Conservation (phyloP, 495 filamentous ascomycete species). For the Penicillium crystallinum region DNA sequence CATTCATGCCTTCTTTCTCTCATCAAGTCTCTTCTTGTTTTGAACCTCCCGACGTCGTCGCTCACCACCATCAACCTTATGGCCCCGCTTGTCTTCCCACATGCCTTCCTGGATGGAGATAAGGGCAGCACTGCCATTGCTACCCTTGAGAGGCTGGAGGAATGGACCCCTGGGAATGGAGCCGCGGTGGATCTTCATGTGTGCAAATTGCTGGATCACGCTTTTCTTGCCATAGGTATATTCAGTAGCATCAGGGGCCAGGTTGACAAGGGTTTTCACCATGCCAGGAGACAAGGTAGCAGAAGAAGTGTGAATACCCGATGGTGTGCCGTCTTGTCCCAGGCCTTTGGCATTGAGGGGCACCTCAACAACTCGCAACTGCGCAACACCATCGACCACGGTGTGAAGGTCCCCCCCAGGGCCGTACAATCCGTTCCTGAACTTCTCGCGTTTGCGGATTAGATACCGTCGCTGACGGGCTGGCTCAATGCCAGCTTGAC, state of each 20-base stretch:
- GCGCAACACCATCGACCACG: conserved; percentile 67
- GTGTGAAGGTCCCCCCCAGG: conserved; percentile 70
- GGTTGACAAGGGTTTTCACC: conserved; percentile 66
- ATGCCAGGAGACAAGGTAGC: conserved; percentile 49
- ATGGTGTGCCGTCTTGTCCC: not conserved
- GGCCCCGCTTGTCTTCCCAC: conserved; percentile 79
- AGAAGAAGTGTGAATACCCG: conserved; percentile 14
- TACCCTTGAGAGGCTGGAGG: conserved; percentile 59
- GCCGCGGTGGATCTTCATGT: conserved; percentile 60
- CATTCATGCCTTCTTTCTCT: conserved; percentile 35
- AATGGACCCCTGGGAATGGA: conserved; percentile 66
- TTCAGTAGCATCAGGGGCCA: conserved; percentile 48
- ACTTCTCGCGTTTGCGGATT: conserved; percentile 78
- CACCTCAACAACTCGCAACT: conserved; percentile 63
- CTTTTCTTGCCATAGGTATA: conserved; percentile 35
- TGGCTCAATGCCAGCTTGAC: conserved; percentile 79
- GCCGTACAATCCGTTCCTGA: conserved; percentile 67
- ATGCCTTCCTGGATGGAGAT: conserved; percentile 73
- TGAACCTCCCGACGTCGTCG: conserved; percentile 79
- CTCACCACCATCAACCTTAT: conserved; percentile 96
- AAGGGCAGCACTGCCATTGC: conserved; percentile 52
- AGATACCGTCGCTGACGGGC: conserved; percentile 78
- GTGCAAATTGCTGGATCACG: conserved; percentile 47
- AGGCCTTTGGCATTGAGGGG: conserved; percentile 21
- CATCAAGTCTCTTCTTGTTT: conserved; percentile 55